Evolutionary conservation across 1,284 basidiomycete genomes (phyloP).

Genomic region (Cystobasidiaceae sp.): DNA sequence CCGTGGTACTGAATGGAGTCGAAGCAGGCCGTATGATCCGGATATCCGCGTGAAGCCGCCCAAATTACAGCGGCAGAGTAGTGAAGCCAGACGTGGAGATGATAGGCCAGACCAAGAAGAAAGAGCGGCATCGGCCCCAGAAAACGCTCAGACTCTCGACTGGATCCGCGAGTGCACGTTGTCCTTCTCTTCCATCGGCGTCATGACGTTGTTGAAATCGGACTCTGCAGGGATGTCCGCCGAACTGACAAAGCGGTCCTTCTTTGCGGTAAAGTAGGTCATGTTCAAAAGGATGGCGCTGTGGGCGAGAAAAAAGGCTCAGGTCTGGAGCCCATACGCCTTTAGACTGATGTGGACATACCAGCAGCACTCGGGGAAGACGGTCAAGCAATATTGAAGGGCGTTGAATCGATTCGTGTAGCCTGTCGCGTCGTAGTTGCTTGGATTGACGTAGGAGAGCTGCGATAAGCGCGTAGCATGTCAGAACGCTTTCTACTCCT

Average conservation of each 20-base stretch:
- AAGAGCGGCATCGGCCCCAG: too few species aligned
- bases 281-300: conserved; percentile 17
- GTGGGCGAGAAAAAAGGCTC: background rate
- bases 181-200: too few species aligned
- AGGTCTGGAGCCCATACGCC: background rate
- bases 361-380: conserved; percentile 13
- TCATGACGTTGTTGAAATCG: too few species aligned
- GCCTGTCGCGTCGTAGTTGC: conserved; percentile 11
- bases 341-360: background rate
- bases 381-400: conserved; percentile 13
- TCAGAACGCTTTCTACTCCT: too few species aligned
- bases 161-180: too few species aligned
- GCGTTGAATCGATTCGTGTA: conserved; percentile 20
- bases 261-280: conserved; percentile 16
- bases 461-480: background rate
- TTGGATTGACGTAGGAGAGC: conserved; percentile 16
- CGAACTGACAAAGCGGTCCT: background rate
- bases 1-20: too few species aligned
- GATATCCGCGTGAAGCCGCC: too few species aligned
- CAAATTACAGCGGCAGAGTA: too few species aligned
- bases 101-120: too few species aligned
- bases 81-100: too few species aligned
- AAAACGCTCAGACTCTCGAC: too few species aligned
- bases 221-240: conserved; percentile 4
- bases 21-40: too few species aligned